These are phyloP conservation scores for Aspergillus intermedius DNA, from an alignment of 2,329 filamentous ascomycete species.

Conservation along the genomic window DNA sequence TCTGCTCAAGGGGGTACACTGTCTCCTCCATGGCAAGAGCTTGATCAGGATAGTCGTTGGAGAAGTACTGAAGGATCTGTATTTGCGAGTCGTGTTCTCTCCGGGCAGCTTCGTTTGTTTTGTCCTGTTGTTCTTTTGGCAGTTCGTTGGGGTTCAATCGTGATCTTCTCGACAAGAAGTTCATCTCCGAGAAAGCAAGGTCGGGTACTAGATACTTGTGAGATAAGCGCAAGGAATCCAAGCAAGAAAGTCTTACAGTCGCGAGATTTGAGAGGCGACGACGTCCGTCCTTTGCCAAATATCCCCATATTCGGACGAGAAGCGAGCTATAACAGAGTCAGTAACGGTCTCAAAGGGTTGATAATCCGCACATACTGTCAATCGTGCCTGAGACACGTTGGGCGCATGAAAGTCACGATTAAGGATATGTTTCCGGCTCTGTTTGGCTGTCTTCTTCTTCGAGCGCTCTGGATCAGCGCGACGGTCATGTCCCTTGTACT, in stretches of 20 bases:
- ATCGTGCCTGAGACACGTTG: constrained; percentile 46
- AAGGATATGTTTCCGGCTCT: constrained; percentile 34
- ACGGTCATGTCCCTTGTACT: constrained; percentile 29
- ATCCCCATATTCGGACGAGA: constrained; percentile 20
- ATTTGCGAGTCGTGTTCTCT: not conserved
- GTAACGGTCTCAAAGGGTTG: not conserved
- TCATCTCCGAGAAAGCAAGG: constrained; percentile 18
- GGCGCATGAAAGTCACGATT: constrained; percentile 52
- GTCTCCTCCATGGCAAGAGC: not conserved
- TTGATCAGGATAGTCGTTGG: not conserved
- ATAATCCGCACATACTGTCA: constrained; percentile 42
- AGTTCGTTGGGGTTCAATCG: not conserved
- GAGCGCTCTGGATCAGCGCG: constrained; percentile 1
- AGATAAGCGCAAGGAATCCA: not conserved
- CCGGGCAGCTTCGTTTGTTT: not conserved
- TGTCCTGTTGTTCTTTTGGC: not conserved
- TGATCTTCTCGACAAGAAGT: constrained; percentile 11
- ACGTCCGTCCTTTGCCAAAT: constrained; percentile 32
- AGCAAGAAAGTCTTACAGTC: constrained; percentile 8
- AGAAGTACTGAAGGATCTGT: not conserved
- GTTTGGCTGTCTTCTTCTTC: constrained; percentile 14
- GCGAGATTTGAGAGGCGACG: constrained; percentile 20
- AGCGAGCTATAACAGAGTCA: constrained; percentile 17
- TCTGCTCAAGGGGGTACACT: not conserved
- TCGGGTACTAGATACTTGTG: constrained; percentile 8